phyloP scores from a whole-genome alignment of 176 grass and related monocot species.

The Avena eriantha region DNA sequence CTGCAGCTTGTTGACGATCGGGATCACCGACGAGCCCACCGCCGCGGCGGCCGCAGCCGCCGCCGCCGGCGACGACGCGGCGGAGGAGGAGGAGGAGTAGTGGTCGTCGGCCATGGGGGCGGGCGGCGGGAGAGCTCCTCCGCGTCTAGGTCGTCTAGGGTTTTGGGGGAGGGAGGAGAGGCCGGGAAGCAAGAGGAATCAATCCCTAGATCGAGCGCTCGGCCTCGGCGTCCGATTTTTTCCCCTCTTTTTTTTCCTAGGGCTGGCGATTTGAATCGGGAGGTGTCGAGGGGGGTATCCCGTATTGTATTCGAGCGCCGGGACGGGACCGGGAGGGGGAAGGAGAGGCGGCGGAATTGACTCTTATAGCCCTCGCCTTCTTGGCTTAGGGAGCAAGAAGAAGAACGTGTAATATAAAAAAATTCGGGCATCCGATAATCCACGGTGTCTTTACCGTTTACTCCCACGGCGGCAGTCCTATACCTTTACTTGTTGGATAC shows the following conservation, averaged over 20 bases:
- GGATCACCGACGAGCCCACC: slow-evolving; percentile 88
- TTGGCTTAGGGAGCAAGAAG: slow-evolving; percentile 61
- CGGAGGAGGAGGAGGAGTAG: slow-evolving; percentile 48
- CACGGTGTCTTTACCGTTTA: background rate
- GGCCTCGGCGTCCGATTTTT: slow-evolving; percentile 15
- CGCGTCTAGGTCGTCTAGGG: slow-evolving; percentile 51
- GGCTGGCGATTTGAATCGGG: slow-evolving; percentile 48
- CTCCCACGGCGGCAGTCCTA: background rate
- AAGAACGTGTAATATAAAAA: slow-evolving; percentile 30
- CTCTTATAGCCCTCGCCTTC: slow-evolving; percentile 46
- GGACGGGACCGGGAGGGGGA: background rate
- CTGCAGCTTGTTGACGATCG: slow-evolving; percentile 98
- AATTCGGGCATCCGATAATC: background rate
- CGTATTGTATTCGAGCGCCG: slow-evolving; percentile 12
- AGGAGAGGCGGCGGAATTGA: slow-evolving; percentile 34
- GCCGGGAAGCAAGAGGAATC: background rate
- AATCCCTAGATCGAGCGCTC: slow-evolving; percentile 52
- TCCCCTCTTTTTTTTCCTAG: background rate
- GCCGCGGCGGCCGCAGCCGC: slow-evolving; percentile 54
- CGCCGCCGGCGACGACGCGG: slow-evolving; percentile 39
- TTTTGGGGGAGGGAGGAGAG: slow-evolving; percentile 33
- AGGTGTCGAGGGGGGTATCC: slow-evolving; percentile 34
- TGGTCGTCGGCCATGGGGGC: slow-evolving; percentile 56
- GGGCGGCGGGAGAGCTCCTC: slow-evolving; percentile 30
- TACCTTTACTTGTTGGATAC: background rate